phyloP scores from a whole-genome alignment of 83 land plant species.

The Picea abies region DNA sequence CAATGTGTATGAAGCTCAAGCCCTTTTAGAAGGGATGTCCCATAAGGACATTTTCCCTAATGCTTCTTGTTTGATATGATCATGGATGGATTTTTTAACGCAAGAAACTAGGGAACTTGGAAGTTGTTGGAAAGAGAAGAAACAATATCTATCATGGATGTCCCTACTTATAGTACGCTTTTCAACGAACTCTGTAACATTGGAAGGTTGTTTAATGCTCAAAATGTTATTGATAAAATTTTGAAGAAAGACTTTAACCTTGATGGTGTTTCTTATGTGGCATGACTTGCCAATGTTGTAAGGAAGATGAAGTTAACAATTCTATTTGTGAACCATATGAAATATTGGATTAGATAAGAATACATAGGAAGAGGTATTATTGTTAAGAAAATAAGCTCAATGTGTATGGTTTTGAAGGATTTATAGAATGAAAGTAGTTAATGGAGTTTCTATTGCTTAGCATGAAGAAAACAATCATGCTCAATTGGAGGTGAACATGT shows the following conservation, averaged over 20 bases:
- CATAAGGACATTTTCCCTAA: slow-evolving; percentile 48
- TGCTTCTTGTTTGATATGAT: slow-evolving; percentile 44
- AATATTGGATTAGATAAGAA: too few species aligned
- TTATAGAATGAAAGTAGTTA: too few species aligned
- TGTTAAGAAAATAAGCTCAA: too few species aligned
- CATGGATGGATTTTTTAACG: slow-evolving; percentile 50
- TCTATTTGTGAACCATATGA: too few species aligned
- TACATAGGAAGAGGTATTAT: too few species aligned
- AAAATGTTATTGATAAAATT: slow-evolving; percentile 35
- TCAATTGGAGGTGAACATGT: too few species aligned
- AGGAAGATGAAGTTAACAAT: slow-evolving; percentile 29
- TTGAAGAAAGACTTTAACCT: slow-evolving; percentile 35
- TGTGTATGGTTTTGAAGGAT: too few species aligned
- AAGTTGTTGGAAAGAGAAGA: slow-evolving; percentile 50
- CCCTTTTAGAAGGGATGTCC: slow-evolving; percentile 60
- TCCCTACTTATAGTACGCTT: slow-evolving; percentile 35
- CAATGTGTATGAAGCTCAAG: slow-evolving; percentile 42
- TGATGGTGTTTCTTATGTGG: slow-evolving; percentile 42
- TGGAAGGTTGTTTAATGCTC: slow-evolving; percentile 43
- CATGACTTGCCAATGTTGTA: slow-evolving; percentile 42
- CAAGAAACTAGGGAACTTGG: slow-evolving; percentile 53
- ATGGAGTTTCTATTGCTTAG: too few species aligned
- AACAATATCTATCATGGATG: slow-evolving; percentile 42
- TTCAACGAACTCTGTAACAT: slow-evolving; percentile 48
- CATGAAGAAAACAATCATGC: too few species aligned